Evolutionary conservation across 495 filamentous ascomycete genomes (phyloP).

Genomic region (Friedmanniomyces simplex): DNA sequence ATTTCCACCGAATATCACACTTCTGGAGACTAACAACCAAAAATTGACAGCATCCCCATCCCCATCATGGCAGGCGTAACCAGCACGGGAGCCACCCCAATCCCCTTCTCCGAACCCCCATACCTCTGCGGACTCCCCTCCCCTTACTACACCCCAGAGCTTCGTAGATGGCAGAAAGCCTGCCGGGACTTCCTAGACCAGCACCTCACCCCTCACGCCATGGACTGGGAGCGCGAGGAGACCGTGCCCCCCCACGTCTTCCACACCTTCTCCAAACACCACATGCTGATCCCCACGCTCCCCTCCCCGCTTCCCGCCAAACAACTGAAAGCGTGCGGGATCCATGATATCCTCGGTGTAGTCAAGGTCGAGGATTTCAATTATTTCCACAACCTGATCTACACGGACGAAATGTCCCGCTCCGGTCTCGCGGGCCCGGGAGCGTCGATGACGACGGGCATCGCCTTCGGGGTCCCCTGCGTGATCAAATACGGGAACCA

Average conservation of each 20-base stretch:
- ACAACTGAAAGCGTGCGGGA: conserved; percentile 54
- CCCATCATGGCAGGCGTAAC: conserved; percentile 7
- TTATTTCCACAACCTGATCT: conserved; percentile 60
- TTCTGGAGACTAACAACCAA: too few relatives aligned
- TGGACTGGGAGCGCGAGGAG: conserved; percentile 56
- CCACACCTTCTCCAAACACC: conserved; percentile 28
- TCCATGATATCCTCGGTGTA: conserved; percentile 52
- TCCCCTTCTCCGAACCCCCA: conserved; percentile 67
- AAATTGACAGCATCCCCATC: neutral
- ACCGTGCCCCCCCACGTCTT: conserved; percentile 56
- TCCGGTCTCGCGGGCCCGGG: conserved; percentile 52
- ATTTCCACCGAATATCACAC: too few relatives aligned
- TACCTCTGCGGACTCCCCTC: conserved; percentile 60
- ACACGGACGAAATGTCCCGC: conserved; percentile 56
- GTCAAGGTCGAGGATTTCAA: conserved; percentile 67
- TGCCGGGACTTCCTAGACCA: conserved; percentile 54
- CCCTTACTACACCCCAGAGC: conserved; percentile 54
- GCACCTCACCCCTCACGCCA: conserved; percentile 48
- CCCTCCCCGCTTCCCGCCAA: conserved; percentile 54
- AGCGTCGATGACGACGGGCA: conserved; percentile 54
- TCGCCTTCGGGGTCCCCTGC: conserved; percentile 60
- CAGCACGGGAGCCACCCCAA: conserved; percentile 16
- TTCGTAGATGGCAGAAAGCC: conserved; percentile 54
- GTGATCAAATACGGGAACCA: conserved; percentile 56
- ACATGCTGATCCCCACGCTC: conserved; percentile 35